These are phyloP conservation scores for Fusarium veterinarium DNA, from an alignment of 2,329 filamentous ascomycete genomes.

Conservation along the genomic window DNA sequence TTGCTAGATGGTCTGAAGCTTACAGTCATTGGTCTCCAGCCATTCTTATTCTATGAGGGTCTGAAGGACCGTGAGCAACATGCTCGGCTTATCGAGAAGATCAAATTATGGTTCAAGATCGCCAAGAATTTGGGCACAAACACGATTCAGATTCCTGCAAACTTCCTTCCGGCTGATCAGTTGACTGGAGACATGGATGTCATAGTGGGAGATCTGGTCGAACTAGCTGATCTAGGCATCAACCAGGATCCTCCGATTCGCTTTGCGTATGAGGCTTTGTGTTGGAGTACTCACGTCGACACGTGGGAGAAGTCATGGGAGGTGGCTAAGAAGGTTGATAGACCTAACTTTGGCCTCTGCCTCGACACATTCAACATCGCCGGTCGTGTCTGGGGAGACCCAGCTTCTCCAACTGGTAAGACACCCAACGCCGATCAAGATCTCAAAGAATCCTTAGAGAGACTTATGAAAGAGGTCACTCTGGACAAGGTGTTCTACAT, in stretches of 20 bases:
- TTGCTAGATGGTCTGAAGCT: neutral
- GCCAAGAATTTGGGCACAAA: neutral
- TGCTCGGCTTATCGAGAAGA: neutral
- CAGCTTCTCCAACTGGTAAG: conserved; percentile 1
- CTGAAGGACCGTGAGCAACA: conserved; percentile 1
- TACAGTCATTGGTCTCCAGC: conserved; percentile 5
- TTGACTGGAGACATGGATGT: conserved; percentile 14
- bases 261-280: conserved; percentile 4
- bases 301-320: conserved; percentile 21
- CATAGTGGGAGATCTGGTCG: neutral
- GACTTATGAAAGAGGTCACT: neutral
- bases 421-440: conserved; percentile 12
- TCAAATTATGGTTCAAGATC: conserved; percentile 10
- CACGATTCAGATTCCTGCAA: conserved; percentile 14
- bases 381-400: conserved; percentile 3
- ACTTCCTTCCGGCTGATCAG: conserved; percentile 15
- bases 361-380: conserved; percentile 21
- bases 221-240: conserved; percentile 1
- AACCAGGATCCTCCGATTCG: neutral
- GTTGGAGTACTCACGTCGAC: conserved; percentile 10
- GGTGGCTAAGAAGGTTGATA: neutral
- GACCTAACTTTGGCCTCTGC: conserved; percentile 6
- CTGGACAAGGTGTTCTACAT: conserved; percentile 7
- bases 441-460: neutral
- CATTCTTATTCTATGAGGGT: conserved; percentile 16